phyloP scores from a whole-genome alignment of 2,329 filamentous ascomycete species.

The Xylaria sp. region DNA sequence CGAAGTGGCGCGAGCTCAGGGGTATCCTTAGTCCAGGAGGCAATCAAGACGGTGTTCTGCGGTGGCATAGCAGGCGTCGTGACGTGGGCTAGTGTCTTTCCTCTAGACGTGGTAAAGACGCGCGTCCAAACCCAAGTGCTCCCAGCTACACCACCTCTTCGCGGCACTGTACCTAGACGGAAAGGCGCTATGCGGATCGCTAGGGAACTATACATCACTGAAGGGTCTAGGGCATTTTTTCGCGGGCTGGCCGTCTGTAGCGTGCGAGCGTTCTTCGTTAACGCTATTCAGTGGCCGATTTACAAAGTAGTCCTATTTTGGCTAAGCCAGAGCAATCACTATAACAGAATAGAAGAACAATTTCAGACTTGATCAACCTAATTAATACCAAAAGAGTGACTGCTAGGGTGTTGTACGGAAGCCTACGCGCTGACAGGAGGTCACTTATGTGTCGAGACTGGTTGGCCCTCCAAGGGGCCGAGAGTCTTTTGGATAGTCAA shows the following conservation, averaged over 20 bases:
- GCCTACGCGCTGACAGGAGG: no score
- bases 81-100: conserved; percentile 92
- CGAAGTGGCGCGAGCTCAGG: not conserved
- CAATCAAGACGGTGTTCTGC: conserved; percentile 78
- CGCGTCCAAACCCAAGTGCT: conserved; percentile 80
- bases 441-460: no score
- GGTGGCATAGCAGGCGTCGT: conserved; percentile 88
- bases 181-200: conserved; percentile 72
- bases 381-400: not conserved
- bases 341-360: conserved; percentile 38
- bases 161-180: conserved; percentile 44
- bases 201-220: conserved; percentile 71
- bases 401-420: not conserved
- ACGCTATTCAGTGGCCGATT: conserved; percentile 90
- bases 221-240: conserved; percentile 74
- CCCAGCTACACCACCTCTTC: conserved; percentile 47
- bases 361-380: conserved; percentile 14
- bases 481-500: no score
- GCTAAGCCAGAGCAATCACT: conserved; percentile 54
- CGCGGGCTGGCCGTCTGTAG: conserved; percentile 84
- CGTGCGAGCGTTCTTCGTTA: conserved; percentile 87
- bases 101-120: conserved; percentile 92
- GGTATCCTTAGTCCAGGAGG: conserved; percentile 54
- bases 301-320: conserved; percentile 88
- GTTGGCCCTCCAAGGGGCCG: no score